phyloP scores from a whole-genome alignment of 1,284 basidiomycete genomes.

The Tilletia caries region DNA sequence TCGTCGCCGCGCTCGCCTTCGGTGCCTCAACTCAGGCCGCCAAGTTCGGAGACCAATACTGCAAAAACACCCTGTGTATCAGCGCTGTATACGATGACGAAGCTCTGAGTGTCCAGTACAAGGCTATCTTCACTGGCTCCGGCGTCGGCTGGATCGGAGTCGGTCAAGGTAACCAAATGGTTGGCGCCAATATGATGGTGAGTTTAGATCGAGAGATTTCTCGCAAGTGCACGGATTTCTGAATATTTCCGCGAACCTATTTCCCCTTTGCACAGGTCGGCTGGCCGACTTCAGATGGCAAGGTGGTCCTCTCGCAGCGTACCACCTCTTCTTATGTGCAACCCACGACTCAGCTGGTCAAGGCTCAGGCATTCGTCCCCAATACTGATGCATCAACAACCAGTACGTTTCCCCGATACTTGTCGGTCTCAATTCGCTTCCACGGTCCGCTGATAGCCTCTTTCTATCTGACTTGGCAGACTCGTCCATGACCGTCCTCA shows the following conservation, averaged over 20 bases:
- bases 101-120: background rate
- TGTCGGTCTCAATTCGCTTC: background rate
- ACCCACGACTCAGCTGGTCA: conserved; percentile 57
- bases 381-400: conserved; percentile 13
- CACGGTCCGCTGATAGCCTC: too few species aligned
- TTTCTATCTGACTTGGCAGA: conserved; percentile 14
- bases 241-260: too few species aligned
- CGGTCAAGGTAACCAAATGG: conserved; percentile 31
- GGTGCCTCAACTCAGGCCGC: background rate
- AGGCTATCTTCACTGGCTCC: background rate
- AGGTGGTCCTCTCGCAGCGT: conserved; percentile 64
- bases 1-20: background rate
- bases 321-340: conserved; percentile 57
- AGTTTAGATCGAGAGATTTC: too few species aligned
- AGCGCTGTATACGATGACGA: background rate
- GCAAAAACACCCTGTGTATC: background rate
- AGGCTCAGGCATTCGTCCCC: conserved; percentile 21
- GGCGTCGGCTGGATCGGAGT: conserved; percentile 30
- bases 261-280: conserved; percentile 59
- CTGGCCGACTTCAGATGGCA: conserved; percentile 63
- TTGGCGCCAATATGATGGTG: conserved; percentile 41
- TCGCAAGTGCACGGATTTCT: background rate
- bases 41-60: background rate
- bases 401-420: background rate
- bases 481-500: conserved; percentile 28